Conservation (phyloP, 1,284 basidiomycete genomes). For the Leccinum subatratum region DNA sequence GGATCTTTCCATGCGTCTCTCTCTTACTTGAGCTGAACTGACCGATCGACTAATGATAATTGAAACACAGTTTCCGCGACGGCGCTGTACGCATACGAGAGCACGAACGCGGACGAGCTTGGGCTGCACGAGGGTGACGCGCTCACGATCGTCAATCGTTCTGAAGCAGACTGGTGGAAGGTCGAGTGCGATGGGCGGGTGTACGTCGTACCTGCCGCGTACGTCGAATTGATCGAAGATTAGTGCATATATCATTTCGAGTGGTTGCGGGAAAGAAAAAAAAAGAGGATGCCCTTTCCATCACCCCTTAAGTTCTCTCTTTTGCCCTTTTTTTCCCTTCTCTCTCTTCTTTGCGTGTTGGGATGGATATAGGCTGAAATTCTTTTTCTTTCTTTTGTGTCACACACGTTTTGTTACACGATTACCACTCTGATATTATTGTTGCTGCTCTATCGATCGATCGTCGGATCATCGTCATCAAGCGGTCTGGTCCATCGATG, state of each 20-base stretch:
- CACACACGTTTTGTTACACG: conserved; percentile 2
- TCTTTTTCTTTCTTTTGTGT: conserved; percentile 52
- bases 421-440: conserved; percentile 28
- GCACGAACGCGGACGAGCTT: conserved; percentile 71
- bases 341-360: conserved; percentile 40
- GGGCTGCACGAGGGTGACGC: conserved; percentile 76
- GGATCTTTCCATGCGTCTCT: conserved; percentile 21
- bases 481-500: neutral
- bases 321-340: conserved; percentile 18
- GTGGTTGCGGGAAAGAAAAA: conserved; percentile 5
- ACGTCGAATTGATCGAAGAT: conserved; percentile 81
- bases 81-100: conserved; percentile 76
- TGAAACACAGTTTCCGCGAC: conserved; percentile 54
- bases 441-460: conserved; percentile 26
- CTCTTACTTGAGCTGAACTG: conserved; percentile 10
- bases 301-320: conserved; percentile 46
- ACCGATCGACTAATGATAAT: conserved; percentile 2
- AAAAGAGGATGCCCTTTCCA: conserved; percentile 8
- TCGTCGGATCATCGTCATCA: conserved; percentile 14
- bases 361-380: conserved; percentile 67
- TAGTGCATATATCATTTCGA: conserved; percentile 49
- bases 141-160: conserved; percentile 73
- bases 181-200: conserved; percentile 78
- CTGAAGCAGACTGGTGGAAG: conserved; percentile 91
- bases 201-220: conserved; percentile 85